Evolutionary conservation across 2,329 filamentous ascomycete genomes (phyloP).

Genomic region (Penicillium sp.): DNA sequence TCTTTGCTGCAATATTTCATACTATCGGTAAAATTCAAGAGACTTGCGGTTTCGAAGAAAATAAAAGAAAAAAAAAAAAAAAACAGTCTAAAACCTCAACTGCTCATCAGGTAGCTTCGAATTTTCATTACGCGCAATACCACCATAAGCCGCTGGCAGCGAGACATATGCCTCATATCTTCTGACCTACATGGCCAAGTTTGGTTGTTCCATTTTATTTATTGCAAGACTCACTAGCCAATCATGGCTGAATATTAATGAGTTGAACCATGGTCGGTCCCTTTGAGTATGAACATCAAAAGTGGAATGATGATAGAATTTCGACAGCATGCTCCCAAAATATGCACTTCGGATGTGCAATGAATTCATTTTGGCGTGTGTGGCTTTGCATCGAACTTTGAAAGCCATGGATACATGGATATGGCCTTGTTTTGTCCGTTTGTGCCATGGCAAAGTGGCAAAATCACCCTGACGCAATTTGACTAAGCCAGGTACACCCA

Average conservation of each 20-base stretch:
- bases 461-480: not conserved
- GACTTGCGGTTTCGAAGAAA: too few relatives aligned
- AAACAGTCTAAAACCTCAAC: not conserved
- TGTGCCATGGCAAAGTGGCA: not conserved
- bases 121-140: not conserved
- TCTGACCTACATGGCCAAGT: not conserved
- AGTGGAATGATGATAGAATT: not conserved
- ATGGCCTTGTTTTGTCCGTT: not conserved
- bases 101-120: not conserved
- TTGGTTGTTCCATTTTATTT: slow-evolving; percentile 38
- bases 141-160: not conserved
- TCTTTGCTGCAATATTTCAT: not conserved
- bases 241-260: not conserved
- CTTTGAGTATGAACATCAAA: not conserved
- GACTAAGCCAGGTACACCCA: not conserved
- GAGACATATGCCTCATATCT: not conserved
- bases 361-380: not conserved
- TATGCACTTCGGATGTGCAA: too few relatives aligned
- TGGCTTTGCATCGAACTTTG: not conserved
- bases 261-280: not conserved
- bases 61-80: not conserved
- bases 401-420: not conserved
- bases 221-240: not conserved
- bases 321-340: not conserved
- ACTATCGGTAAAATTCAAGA: not conserved